Evolutionary conservation across 345 rosid genomes (phyloP).

Genomic region (Luvunga scandens): DNA sequence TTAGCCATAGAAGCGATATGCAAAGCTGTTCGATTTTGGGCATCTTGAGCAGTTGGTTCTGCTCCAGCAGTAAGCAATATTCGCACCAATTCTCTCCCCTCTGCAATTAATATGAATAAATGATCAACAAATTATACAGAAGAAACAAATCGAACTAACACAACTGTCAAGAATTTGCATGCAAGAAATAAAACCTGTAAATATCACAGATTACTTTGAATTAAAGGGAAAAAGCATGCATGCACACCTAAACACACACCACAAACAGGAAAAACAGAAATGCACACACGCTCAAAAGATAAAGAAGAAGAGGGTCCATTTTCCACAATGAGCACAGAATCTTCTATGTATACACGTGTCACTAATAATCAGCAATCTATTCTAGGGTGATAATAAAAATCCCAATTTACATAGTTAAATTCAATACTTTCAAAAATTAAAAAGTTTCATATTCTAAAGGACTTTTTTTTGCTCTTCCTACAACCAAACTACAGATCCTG

Average conservation of each 20-base stretch:
- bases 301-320: not conserved
- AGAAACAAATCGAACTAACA: not conserved
- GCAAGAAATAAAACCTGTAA: not conserved
- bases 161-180: too few species aligned
- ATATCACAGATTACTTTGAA: not conserved
- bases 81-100: slow-evolving; percentile 88
- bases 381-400: too few species aligned
- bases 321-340: not conserved
- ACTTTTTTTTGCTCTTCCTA: too few species aligned
- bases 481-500: too few species aligned
- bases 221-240: not conserved
- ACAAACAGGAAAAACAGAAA: too few species aligned
- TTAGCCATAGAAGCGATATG: slow-evolving; percentile 93
- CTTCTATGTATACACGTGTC: too few species aligned
- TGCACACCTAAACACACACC: too few species aligned
- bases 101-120: slow-evolving; percentile 42
- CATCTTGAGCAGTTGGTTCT: slow-evolving; percentile 83
- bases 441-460: too few species aligned
- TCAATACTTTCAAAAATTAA: too few species aligned
- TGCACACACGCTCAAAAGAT: not conserved
- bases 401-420: too few species aligned
- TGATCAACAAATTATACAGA: not conserved
- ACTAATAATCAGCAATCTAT: too few species aligned
- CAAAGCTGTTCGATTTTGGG: slow-evolving; percentile 82
- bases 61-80: slow-evolving; percentile 92